These are phyloP conservation scores for Boletus rubroflammeus DNA, from an alignment of 768 basidiomycete genomes.

Conservation along the genomic window DNA sequence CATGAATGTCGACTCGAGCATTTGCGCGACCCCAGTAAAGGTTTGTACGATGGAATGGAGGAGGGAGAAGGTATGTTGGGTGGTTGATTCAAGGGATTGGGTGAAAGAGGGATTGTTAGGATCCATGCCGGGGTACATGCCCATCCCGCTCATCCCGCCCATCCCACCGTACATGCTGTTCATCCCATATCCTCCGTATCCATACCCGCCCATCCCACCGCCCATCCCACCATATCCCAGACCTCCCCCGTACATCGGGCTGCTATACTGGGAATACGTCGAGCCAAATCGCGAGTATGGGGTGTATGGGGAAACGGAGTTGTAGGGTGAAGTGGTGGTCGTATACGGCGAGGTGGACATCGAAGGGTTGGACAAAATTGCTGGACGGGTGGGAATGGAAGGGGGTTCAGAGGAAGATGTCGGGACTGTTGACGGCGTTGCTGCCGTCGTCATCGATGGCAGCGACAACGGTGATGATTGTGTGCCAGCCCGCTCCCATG, in stretches of 20 bases:
- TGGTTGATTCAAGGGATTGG: constrained; percentile 84
- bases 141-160: no score
- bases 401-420: constrained; percentile 35
- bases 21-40: constrained; percentile 91
- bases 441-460: constrained; percentile 18
- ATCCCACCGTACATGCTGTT: constrained; percentile 47
- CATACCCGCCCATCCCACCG: constrained; percentile 43
- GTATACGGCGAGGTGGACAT: constrained; percentile 34
- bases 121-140: constrained; percentile 41
- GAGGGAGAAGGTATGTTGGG: constrained; percentile 88
- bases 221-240: constrained; percentile 43
- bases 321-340: constrained; percentile 39
- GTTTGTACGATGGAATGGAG: constrained; percentile 95
- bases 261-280: constrained; percentile 35
- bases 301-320: constrained; percentile 49
- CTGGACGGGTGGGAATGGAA: constrained; percentile 61
- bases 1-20: constrained; percentile 97
- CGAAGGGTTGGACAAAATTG: constrained; percentile 43
- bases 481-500: constrained; percentile 70
- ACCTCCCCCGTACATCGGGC: constrained; percentile 31
- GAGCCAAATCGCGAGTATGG: constrained; percentile 37
- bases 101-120: constrained; percentile 64
- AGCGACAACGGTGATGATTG: constrained; percentile 27
- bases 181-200: constrained; percentile 46
- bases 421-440: constrained; percentile 19